These are phyloP conservation scores for Pseudonectria buxi DNA, from an alignment of 2,329 filamentous ascomycete species.

Conservation along the genomic window DNA sequence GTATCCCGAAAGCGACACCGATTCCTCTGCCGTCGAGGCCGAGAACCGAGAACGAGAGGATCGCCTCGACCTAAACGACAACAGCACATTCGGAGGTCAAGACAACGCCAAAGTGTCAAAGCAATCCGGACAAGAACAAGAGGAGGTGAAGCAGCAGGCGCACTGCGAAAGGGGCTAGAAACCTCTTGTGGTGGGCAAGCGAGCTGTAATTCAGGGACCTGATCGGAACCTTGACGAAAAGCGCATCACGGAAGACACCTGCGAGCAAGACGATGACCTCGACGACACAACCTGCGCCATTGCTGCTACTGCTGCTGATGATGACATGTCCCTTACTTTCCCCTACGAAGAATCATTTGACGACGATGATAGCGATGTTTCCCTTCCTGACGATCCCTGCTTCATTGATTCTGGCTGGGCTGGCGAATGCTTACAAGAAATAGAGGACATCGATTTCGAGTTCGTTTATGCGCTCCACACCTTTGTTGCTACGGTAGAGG, in stretches of 20 bases:
- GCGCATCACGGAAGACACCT: slow-evolving; percentile 6
- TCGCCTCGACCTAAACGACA: slow-evolving; percentile 5
- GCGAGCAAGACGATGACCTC: slow-evolving; percentile 21
- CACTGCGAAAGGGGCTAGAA: slow-evolving; percentile 13
- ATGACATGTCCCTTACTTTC: slow-evolving; percentile 30
- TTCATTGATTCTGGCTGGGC: slow-evolving; percentile 69
- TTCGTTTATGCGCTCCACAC: slow-evolving; percentile 98
- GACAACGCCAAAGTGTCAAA: slow-evolving; percentile 7
- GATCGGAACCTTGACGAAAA: slow-evolving; percentile 5
- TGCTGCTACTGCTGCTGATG: slow-evolving; percentile 5
- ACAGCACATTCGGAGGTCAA: slow-evolving; percentile 6
- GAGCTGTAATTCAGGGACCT: slow-evolving; percentile 14
- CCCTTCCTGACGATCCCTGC: slow-evolving; percentile 48
- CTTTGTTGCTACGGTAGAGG: slow-evolving; percentile 95
- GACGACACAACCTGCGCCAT: slow-evolving; percentile 20
- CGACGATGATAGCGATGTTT: slow-evolving; percentile 58
- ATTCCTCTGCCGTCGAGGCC: slow-evolving; percentile 24
- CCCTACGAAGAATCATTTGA: slow-evolving; percentile 40
- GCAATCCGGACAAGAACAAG: neutral
- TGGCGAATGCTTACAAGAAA: slow-evolving; percentile 77
- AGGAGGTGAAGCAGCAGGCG: slow-evolving; percentile 1
- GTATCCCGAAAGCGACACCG: slow-evolving; percentile 28
- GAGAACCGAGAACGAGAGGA: slow-evolving; percentile 6
- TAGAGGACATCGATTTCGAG: slow-evolving; percentile 99
- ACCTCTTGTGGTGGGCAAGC: slow-evolving; percentile 9